These are phyloP conservation scores for Apiospora arundinis DNA, from an alignment of 2,329 filamentous ascomycete species.

Conservation along the genomic window DNA sequence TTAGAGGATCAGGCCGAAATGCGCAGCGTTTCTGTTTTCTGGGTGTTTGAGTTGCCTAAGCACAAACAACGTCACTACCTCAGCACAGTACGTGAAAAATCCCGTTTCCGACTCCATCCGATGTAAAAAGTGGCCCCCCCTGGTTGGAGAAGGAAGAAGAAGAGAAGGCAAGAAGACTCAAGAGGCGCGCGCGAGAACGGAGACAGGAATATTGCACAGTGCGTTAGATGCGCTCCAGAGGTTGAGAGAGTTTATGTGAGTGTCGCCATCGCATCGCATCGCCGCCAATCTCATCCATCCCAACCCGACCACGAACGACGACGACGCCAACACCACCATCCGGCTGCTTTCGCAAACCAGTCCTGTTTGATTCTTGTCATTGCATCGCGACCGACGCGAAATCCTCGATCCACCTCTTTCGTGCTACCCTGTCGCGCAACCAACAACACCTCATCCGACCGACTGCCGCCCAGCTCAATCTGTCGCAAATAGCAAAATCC, in stretches of 20 bases:
- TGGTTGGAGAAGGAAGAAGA: neutral
- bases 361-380: neutral
- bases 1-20: neutral
- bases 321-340: neutral
- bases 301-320: conserved; percentile 12
- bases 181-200: conserved; percentile 11
- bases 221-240: neutral
- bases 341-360: neutral
- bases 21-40: neutral
- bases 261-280: conserved; percentile 18
- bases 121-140: neutral
- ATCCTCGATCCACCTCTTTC: neutral
- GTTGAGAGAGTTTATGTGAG: conserved; percentile 8
- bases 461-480: conserved; percentile 1
- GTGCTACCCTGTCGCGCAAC: conserved; percentile 17
- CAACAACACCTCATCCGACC: neutral
- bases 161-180: neutral
- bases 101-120: conserved; percentile 13
- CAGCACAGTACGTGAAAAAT: conserved; percentile 6
- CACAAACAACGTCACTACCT: neutral
- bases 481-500: conserved; percentile 17
- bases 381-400: conserved; percentile 12
- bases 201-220: neutral
- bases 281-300: conserved; percentile 15
- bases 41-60: neutral